Evolutionary conservation across 345 rosid species (phyloP).

Genomic region (Cochlearia excelsa): DNA sequence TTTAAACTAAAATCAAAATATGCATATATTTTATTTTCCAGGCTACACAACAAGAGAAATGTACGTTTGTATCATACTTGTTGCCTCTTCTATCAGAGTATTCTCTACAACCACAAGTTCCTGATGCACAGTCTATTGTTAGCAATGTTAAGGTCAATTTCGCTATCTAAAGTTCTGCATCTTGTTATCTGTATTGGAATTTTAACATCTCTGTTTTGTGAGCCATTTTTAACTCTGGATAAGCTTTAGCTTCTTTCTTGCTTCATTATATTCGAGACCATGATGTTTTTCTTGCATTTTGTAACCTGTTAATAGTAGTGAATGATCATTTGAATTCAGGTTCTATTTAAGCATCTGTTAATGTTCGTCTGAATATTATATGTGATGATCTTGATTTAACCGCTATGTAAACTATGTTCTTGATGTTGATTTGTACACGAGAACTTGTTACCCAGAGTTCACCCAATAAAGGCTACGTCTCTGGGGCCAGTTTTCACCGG

Average conservation of each 20-base stretch:
- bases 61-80: slow-evolving; percentile 81
- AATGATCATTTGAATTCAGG: slow-evolving; percentile 43
- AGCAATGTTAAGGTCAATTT: slow-evolving; percentile 82
- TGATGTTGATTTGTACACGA: no score
- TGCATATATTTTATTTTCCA: slow-evolving; percentile 38
- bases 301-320: slow-evolving; percentile 1
- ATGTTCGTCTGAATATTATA: no score
- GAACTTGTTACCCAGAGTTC: no score
- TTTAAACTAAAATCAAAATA: slow-evolving; percentile 1
- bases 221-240: no score
- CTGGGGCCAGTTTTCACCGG: no score
- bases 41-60: slow-evolving; percentile 92
- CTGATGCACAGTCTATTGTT: slow-evolving; percentile 91
- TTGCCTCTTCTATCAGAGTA: slow-evolving; percentile 86
- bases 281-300: neutral
- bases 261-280: no score
- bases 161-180: slow-evolving; percentile 41
- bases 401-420: no score
- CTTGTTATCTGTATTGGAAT: slow-evolving; percentile 43
- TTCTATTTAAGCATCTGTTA: slow-evolving; percentile 86
- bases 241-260: no score
- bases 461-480: no score
- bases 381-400: no score
- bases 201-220: no score
- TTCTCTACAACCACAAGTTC: slow-evolving; percentile 78